Evolutionary conservation across 2,329 filamentous ascomycete species (phyloP), one percentile per base, ranked within the genome.

Genomic region (Colletotrichum camelliae): DNA sequence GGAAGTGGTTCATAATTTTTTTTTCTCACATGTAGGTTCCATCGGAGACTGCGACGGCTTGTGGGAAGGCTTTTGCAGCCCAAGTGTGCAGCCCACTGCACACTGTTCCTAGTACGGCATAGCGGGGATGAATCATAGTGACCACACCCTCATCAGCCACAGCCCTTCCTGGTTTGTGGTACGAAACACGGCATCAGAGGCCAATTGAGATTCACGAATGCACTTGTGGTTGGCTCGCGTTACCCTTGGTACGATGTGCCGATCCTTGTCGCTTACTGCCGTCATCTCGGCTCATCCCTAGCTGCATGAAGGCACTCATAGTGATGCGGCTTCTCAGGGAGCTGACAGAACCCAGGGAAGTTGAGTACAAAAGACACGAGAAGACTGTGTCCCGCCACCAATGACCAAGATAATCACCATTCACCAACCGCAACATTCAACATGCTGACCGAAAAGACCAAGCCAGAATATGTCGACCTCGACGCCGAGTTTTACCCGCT

Each of bases 401-500:
- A 52, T 31, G 7, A 1, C 2, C 24, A 21, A 27, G 8, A 5
- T 52, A 39, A 43, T 52, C 39, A 7, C 21, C 4, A 3, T 10
- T 18, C 27, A 31, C 12, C 39, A 67, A 29, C 18, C 18, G 10
- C 66, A 78, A 16, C 33, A 79, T 80, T 13, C 29, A n/a, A 24
- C 79, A 77, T 81, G 62, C 57, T 52, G 77, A 65, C 62, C 80
- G 75, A 83, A 83, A 64, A 66, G 76, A 12, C 31, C 18, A 78
- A 79, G 27, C 77, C 79, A 64, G 80, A 83, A 27, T 83, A 83
- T 77, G 78, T 79, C 62, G 69, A 70, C 27, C 13, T 82, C 58
- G 81, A 82, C 67, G 75, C 80, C 27, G 71, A 79, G 77, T 84
- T 82, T 81, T 81, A 81, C 67, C 83, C 84, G 1, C 77, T 82